Evolutionary conservation across 169 alveolate genomes (phyloP).

Genomic region (Babesia bigemina): DNA sequence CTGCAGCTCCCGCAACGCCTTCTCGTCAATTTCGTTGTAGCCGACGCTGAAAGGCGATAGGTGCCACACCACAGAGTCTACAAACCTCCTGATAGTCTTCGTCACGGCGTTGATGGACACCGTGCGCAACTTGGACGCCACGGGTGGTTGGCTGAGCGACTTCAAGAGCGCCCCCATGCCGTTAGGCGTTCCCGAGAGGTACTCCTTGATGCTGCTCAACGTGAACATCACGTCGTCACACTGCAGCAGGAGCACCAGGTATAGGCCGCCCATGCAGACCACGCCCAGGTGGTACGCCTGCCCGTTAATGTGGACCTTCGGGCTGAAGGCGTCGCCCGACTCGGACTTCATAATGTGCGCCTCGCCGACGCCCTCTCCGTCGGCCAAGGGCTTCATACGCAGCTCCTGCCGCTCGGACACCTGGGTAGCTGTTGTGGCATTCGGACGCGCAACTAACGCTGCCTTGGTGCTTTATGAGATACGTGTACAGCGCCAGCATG

Average conservation of each 20-base stretch:
- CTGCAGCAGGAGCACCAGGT: constrained; percentile 18
- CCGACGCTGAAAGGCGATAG: constrained; percentile 37
- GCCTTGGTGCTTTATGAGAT: constrained; percentile 41
- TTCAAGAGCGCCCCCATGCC: constrained; percentile 7
- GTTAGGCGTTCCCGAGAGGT: constrained; percentile 16
- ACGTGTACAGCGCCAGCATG: constrained; percentile 49
- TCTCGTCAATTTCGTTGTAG: constrained; percentile 41
- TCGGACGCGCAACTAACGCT: background rate
- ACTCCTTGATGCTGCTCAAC: constrained; percentile 29
- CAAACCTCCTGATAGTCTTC: constrained; percentile 55
- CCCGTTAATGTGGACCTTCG: constrained; percentile 42
- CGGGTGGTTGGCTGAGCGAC: constrained; percentile 1
- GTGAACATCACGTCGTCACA: constrained; percentile 11
- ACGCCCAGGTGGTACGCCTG: constrained; percentile 27
- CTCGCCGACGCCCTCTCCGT: constrained; percentile 15
- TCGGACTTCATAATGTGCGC: constrained; percentile 40
- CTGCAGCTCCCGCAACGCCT: constrained; percentile 40
- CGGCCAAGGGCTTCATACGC: constrained; percentile 10
- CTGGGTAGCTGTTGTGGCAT: background rate
- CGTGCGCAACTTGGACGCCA: constrained; percentile 16
- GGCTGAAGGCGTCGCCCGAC: constrained; percentile 50
- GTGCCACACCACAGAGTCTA: too few relatives aligned
- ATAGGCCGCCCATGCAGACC: constrained; percentile 3
- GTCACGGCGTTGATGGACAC: constrained; percentile 40
- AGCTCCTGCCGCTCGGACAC: constrained; percentile 7